Evolutionary conservation across 2,329 filamentous ascomycete species (phyloP), one percentile per base, ranked within the genome.

Genomic region (Helminthosporium solani): DNA sequence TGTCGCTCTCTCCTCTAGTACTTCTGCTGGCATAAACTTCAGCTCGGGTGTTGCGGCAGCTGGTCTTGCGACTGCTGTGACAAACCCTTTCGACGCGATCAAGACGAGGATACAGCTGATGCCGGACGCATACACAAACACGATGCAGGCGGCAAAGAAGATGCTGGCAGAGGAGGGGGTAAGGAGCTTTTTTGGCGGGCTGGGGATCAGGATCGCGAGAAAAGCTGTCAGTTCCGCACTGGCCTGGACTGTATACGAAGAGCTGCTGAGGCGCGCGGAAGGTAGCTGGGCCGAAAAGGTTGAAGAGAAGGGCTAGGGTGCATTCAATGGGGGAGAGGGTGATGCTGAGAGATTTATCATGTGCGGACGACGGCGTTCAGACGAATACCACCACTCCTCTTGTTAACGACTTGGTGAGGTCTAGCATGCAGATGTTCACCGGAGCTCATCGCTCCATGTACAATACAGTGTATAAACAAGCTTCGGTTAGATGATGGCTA

Each of bases 221-320:
- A 99, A 99, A 71, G 92, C 90, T 4, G 73, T 96, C 35, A 96
- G 91, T 70, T 92, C 87, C 42, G 94, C 94, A n/a, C 77, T 97
- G 57, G 92, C 92, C 7, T 99, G 94, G 94, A 97, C 92, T 8
- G 78, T 96, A 33, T 99, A 99, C 65, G 94, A 99, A 73, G 92
- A 96, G 70, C 71, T 96, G 59, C 86, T 97, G 52, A 77, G 91
- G 49, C 79, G 87, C 58, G 87, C 86, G 1, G 83, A 85, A 68
- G 72, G 57, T 36, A 58, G 60, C 46, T 66, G 62, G 65, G 52
- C 50, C 38, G 62, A 68, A 31, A 27, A 33, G 16, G 56, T 63
- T 5, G 61, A 60, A 40, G 58, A 63, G 23, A 57, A 56, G 38
- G 54, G 61, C 18, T 64, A 23, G n/a, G n/a, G n/a, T n/a, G n/a